These are phyloP conservation scores for Saturnispora serradocipensis DNA, from an alignment of 805 yeast genomes.

Conservation along the genomic window DNA sequence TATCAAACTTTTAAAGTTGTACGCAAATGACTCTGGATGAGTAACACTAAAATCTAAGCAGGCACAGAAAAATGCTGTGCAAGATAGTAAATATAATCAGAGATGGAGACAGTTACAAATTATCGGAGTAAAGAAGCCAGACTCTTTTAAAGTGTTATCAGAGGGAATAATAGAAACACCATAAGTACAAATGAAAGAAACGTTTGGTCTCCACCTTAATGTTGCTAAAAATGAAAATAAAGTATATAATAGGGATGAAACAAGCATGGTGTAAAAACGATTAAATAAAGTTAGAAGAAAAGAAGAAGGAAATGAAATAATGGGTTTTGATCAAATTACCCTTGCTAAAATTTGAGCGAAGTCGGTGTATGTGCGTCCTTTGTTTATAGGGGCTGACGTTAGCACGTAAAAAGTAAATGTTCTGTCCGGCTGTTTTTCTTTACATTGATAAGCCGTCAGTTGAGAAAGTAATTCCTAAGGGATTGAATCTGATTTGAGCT, in stretches of 20 bases:
- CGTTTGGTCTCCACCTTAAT: neutral
- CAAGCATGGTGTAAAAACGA: neutral
- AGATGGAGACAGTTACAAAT: neutral
- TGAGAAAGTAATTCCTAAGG: constrained; percentile 13
- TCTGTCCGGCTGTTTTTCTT: neutral
- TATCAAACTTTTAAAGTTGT: neutral
- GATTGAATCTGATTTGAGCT: constrained; percentile 11
- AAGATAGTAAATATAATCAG: too few species aligned
- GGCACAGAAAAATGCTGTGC: too few species aligned
- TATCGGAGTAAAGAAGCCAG: neutral
- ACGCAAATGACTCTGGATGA: neutral
- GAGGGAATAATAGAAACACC: too few species aligned
- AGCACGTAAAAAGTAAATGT: neutral
- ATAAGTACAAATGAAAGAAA: neutral
- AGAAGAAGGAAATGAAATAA: neutral
- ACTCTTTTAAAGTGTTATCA: neutral
- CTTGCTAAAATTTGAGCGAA: neutral
- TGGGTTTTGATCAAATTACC: neutral
- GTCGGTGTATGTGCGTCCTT: neutral
- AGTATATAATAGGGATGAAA: neutral
- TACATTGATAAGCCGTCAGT: neutral
- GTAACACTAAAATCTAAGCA: neutral
- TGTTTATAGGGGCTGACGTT: neutral
- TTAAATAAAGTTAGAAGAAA: neutral
- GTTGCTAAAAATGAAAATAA: neutral